Base-by-base conservation (phyloP, 1,284 basidiomycete genomes). In the Trametes pubescens region DNA sequence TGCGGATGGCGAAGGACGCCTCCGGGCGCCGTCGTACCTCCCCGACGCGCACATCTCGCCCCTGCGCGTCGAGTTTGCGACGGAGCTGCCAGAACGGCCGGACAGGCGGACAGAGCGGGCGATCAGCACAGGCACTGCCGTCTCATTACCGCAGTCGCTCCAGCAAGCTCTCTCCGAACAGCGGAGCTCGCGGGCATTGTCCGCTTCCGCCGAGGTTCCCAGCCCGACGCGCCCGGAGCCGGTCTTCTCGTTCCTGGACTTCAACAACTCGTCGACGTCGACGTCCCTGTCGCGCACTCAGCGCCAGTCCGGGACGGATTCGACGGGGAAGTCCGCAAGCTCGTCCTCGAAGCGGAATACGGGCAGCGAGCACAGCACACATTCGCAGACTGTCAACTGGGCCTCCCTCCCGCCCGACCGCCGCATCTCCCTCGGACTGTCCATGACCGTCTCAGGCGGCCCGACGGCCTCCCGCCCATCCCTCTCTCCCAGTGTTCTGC, bases 211-310 rank as follows among this genome's bases (percentile, higher is more conserved):
- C 14, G 57, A 47, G 7, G 57, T 65, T 14, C 62, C 65, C 16
- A 57, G 65, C 35, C 65, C 65, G 35, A 44, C 64, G 48, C 62
- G 65, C 60, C 70, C 61, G 62, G 71, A 68, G 64, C 75, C 71
- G 57, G 78, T 76, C 35, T 76, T 79, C 51, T 89, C 88, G 0
- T 90, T 89, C 76, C 78, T 90, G 24, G 88, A 89, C 71, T 81
- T 89, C 59, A 78, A 77, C 58, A 78, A 77, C 34, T 85, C 86
- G 4, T 84, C 85, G 2, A 79, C 78, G 43, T 77, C 73, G 21
- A 64, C 70, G 13, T 72, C 73, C 51, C 48, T 66, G 5, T 69
- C 71, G 32, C 71, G 70, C 34, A 72, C 72, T 4, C 65, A 67
- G 35, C 61, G 73, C 6, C 71, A 72, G 58, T 73, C 72, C 63